These are phyloP conservation scores for Pichia rugopelliculosa DNA, from an alignment of 805 yeast species.

Conservation along the genomic window DNA sequence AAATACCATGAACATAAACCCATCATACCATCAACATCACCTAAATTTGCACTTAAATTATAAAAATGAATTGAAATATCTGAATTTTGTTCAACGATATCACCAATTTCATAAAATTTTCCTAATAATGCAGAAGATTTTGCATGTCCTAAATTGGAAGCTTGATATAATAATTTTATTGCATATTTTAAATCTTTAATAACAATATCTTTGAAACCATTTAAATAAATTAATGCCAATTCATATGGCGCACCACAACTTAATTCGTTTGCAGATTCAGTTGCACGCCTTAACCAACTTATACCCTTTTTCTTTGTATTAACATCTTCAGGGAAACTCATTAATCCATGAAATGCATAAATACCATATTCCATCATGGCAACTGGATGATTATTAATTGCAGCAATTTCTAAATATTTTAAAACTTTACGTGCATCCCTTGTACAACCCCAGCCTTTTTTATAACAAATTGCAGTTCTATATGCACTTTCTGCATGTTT, in stretches of 20 bases:
- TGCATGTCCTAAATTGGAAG: constrained; percentile 81
- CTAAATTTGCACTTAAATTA: constrained; percentile 82
- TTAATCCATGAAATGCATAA: constrained; percentile 72
- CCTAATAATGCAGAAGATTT: constrained; percentile 79
- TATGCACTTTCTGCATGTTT: constrained; percentile 89
- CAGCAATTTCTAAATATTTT: constrained; percentile 78
- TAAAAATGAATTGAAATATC: constrained; percentile 86
- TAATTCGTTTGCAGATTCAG: constrained; percentile 72
- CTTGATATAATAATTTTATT: constrained; percentile 74
- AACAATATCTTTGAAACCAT: constrained; percentile 81
- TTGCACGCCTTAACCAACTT: constrained; percentile 87
- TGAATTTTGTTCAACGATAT: constrained; percentile 66
- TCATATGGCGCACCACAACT: constrained; percentile 94
- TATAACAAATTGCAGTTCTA: constrained; percentile 84
- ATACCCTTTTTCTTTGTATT: constrained; percentile 79
- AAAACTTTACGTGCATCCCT: constrained; percentile 82
- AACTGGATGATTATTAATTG: constrained; percentile 89
- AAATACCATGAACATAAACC: constrained; percentile 96
- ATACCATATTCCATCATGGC: constrained; percentile 92
- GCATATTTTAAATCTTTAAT: constrained; percentile 81
- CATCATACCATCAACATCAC: constrained; percentile 85
- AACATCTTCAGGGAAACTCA: constrained; percentile 69
- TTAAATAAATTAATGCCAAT: constrained; percentile 72
- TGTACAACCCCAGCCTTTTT: constrained; percentile 89
- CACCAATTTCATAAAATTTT: constrained; percentile 77